Evolutionary conservation across 768 basidiomycete genomes (phyloP).

Genomic region (Termitomyces eurrhizus): DNA sequence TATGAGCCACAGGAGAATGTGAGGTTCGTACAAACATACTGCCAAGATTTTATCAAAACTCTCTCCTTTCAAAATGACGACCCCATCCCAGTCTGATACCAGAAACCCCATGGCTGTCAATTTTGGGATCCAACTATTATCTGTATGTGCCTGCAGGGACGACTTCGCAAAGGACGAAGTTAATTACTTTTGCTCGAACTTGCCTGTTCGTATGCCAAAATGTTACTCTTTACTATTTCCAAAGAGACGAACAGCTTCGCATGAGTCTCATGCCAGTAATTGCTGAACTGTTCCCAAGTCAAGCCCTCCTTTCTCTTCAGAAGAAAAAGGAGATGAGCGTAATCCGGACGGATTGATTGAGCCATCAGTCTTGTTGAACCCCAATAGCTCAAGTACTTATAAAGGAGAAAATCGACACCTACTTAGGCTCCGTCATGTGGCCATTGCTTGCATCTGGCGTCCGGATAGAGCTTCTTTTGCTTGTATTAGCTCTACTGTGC

Average conservation of each 20-base stretch:
- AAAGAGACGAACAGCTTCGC: conserved; percentile 24
- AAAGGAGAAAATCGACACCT: neutral
- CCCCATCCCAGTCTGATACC: conserved; percentile 23
- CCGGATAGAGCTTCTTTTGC: too few species aligned
- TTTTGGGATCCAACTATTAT: conserved; percentile 5
- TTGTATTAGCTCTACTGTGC: too few species aligned
- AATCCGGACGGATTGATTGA: conserved; percentile 21
- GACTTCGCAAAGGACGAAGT: neutral
- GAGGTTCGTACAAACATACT: conserved; percentile 12
- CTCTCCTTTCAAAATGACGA: conserved; percentile 28
- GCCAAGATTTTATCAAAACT: conserved; percentile 27
- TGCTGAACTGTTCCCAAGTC: conserved; percentile 27
- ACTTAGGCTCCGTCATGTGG: too few species aligned
- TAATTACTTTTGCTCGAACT: neutral
- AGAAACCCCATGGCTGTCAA: conserved; percentile 14
- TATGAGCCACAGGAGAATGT: neutral
- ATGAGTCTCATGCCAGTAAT: conserved; percentile 27
- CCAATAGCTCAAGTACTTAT: neutral
- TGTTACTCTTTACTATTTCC: conserved; percentile 27
- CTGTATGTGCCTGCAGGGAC: conserved; percentile 18
- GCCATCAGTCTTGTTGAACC: neutral
- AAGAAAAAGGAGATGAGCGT: conserved; percentile 23
- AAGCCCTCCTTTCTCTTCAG: conserved; percentile 24
- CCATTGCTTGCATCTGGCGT: too few species aligned
- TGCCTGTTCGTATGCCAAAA: conserved; percentile 32